Base-by-base conservation (phyloP, 1,284 basidiomycete species). In the Moesziomyces globuligerus region DNA sequence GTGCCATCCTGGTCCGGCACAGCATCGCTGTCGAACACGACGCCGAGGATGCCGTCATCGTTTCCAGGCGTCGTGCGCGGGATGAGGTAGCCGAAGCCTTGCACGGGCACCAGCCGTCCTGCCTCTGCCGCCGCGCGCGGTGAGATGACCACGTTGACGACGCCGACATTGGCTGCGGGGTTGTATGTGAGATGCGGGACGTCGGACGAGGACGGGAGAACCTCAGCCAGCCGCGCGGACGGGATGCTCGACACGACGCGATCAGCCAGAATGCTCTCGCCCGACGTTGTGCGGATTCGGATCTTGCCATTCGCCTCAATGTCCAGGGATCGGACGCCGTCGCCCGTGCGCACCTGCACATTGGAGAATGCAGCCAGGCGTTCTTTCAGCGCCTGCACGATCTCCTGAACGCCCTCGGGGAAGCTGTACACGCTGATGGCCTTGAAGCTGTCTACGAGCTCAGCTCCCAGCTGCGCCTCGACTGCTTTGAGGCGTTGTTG, bases 71-170 rank as follows among this genome's bases (percentile, higher is more conserved):
- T 55, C 47, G 90, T 88, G 7, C 94, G 90, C 0, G 94, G 93
- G 50, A 96, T 87, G 70, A 98, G 89, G 84, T 95, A 98, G 1
- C 95, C 95, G 82, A 98, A 98, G 0, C 94, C 95, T 13, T 87
- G 34, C 78, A 86, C 94, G 89, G 80, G 92, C 3, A 79, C 84
- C 76, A 93, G 83, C 1, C 91, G 90, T 73, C 91, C 81, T 46
- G 92, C 87, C 37, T 87, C 86, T 65, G 93, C 88, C 43, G 89
- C 86, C 45, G 90, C 87, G 66, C 86, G 39, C 2, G 59, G 61
- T 0, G 72, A 59, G 18, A 81, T 71, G 24, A 70, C 72, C 21
- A 81, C 39, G 49, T 80, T 79, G 42, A 81, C 68, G 20, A 81
- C 79, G 15, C 62, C 77, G 2, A 81, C 68, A 26, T 74, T 74